Percentiles rank a stretch among this genome's conserved stretches.
These are phyloP conservation scores for Macrolepiota albuminosa DNA, from an alignment of 768 basidiomycete species.

Conservation along the genomic window DNA sequence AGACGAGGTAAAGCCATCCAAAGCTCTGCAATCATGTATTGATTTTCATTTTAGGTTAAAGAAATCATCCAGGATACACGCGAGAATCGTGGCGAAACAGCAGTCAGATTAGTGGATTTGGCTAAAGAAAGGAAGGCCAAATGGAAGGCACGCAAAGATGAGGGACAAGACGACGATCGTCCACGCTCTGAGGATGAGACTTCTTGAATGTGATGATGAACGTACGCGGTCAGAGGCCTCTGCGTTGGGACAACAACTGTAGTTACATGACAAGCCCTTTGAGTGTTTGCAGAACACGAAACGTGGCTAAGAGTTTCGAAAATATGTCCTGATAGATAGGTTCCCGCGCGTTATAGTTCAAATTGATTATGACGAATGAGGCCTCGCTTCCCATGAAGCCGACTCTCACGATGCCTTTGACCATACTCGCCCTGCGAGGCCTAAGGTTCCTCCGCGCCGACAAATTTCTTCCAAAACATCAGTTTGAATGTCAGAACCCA, in stretches of 20 bases:
- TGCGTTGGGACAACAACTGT: background rate
- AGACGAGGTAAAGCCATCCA: background rate
- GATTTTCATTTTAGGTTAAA: background rate
- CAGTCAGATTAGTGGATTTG: background rate
- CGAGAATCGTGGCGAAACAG: background rate
- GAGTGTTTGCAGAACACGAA: background rate
- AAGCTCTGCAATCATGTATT: too few species aligned
- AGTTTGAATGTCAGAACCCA: slow-evolving; percentile 49
- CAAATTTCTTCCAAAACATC: slow-evolving; percentile 65
- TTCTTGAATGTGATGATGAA: background rate
- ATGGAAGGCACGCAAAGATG: background rate
- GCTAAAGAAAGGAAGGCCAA: background rate
- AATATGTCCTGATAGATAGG: background rate
- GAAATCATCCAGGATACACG: background rate
- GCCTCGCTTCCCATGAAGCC: background rate
- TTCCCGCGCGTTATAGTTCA: too few species aligned
- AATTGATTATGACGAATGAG: background rate
- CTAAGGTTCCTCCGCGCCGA: slow-evolving; percentile 66
- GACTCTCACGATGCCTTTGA: slow-evolving; percentile 27
- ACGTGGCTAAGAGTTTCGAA: background rate
- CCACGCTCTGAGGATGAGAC: background rate
- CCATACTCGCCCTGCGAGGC: slow-evolving; percentile 68
- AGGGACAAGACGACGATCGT: background rate
- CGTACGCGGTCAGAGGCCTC: background rate
- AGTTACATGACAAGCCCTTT: background rate